Evolutionary conservation across 257 asterid species (phyloP).

Genomic region (Leptodermis oblonga): DNA sequence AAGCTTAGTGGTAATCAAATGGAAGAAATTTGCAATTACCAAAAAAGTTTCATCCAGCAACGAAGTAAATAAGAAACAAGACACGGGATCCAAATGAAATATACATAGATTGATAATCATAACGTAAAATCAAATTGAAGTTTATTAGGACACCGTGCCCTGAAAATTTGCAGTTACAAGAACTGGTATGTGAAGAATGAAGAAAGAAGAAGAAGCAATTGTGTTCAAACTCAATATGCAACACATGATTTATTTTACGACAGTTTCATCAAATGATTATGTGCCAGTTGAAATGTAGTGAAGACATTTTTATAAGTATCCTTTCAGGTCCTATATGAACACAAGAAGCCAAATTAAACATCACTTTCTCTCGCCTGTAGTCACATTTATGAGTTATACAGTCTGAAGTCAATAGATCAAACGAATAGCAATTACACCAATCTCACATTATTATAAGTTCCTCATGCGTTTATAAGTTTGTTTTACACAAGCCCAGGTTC

Average conservation of each 20-base stretch:
- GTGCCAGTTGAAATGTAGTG: neutral
- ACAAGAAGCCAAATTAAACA: neutral
- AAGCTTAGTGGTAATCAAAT: neutral
- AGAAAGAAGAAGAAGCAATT: neutral
- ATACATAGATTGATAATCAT: neutral
- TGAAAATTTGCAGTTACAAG: neutral
- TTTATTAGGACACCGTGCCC: neutral
- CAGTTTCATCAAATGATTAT: neutral
- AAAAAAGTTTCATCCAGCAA: neutral
- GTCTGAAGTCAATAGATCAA: neutral
- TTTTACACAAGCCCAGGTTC: neutral
- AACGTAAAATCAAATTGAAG: neutral
- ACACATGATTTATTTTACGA: neutral
- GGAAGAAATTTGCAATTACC: neutral
- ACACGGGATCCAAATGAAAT: neutral
- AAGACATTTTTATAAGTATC: neutral
- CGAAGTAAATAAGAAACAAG: neutral
- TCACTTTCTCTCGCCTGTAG: neutral
- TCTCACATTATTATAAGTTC: neutral
- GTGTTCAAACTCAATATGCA: neutral
- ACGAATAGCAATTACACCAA: neutral
- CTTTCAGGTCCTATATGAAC: neutral
- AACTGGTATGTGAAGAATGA: neutral
- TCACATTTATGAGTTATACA: no score
- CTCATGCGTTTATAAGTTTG: neutral